Evolutionary conservation across 1,284 basidiomycete genomes (phyloP).

Genomic region (Apiotrichum siamense): DNA sequence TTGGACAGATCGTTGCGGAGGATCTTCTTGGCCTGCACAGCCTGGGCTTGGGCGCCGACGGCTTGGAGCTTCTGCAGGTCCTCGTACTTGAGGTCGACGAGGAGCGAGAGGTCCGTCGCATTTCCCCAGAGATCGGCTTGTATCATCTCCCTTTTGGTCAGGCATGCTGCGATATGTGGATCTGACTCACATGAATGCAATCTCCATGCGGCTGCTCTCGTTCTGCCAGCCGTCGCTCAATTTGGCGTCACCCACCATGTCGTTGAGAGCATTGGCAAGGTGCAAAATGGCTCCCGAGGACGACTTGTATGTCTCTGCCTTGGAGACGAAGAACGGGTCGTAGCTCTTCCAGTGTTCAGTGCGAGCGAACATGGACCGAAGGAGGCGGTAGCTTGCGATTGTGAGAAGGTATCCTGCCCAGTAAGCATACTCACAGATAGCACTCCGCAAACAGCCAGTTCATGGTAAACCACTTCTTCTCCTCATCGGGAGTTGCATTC

Average conservation of each 20-base stretch:
- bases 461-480: constrained; percentile 80
- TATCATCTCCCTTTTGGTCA: constrained; percentile 39
- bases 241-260: constrained; percentile 27
- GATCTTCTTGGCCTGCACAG: constrained; percentile 68
- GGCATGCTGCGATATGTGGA: not conserved
- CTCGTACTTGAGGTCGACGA: constrained; percentile 50
- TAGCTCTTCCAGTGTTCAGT: constrained; percentile 68
- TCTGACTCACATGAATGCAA: constrained; percentile 41
- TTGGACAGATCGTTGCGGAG: constrained; percentile 73
- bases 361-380: constrained; percentile 67
- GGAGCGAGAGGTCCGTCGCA: constrained; percentile 47
- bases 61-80: constrained; percentile 80
- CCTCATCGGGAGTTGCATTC: constrained; percentile 51
- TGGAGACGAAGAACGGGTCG: constrained; percentile 81
- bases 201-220: constrained; percentile 37
- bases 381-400: constrained; percentile 65
- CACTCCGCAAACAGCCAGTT: constrained; percentile 94
- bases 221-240: constrained; percentile 29
- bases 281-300: constrained; percentile 69
- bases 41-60: constrained; percentile 69
- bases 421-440: constrained; percentile 48
- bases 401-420: constrained; percentile 47
- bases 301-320: constrained; percentile 74
- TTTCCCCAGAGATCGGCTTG: constrained; percentile 49
- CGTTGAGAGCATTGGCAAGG: constrained; percentile 40